These are phyloP conservation scores for Metschnikowia cerradonensis DNA, from an alignment of 805 yeast genomes.

Conservation along the genomic window DNA sequence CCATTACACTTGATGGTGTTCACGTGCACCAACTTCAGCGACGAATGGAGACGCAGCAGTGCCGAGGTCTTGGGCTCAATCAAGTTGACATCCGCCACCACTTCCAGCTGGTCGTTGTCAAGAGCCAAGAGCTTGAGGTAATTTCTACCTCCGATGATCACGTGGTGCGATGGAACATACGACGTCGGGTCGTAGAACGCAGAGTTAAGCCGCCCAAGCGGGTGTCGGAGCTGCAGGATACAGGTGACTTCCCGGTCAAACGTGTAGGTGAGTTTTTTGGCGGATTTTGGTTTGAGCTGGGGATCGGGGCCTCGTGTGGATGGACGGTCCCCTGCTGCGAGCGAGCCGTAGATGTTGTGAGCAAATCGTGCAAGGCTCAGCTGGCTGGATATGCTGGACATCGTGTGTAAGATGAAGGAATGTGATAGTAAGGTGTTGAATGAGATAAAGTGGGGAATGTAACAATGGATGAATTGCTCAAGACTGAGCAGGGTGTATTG, in stretches of 20 bases:
- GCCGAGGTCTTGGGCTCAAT: constrained; percentile 22
- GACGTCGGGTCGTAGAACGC: constrained; percentile 9
- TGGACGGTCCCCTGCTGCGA: constrained; percentile 20
- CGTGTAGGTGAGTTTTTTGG: constrained; percentile 16
- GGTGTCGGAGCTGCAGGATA: constrained; percentile 23
- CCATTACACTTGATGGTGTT: constrained; percentile 35
- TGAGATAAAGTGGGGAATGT: not conserved
- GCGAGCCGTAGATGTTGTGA: constrained; percentile 52
- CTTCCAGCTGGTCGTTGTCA: constrained; percentile 27
- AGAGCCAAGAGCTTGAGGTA: constrained; percentile 33
- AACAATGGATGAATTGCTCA: not conserved
- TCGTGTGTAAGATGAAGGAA: not conserved
- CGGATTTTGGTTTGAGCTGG: constrained; percentile 4
- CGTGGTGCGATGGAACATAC: constrained; percentile 26
- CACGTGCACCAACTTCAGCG: constrained; percentile 29
- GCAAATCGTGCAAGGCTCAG: constrained; percentile 50
- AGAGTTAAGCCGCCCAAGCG: constrained; percentile 15
- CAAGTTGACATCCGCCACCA: constrained; percentile 33
- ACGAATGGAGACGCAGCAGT: constrained; percentile 11
- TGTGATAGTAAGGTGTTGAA: no score
- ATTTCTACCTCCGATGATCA: constrained; percentile 41
- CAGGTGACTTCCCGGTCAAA: constrained; percentile 24
- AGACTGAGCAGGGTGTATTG: no score
- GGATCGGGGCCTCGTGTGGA: constrained; percentile 12
- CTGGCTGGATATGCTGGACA: constrained; percentile 11